A percentile compares a stretch with the other conserved stretches of the same genome.
Evolutionary conservation across 257 asterid species (phyloP).

Genomic region (Nicotiana undulata): DNA sequence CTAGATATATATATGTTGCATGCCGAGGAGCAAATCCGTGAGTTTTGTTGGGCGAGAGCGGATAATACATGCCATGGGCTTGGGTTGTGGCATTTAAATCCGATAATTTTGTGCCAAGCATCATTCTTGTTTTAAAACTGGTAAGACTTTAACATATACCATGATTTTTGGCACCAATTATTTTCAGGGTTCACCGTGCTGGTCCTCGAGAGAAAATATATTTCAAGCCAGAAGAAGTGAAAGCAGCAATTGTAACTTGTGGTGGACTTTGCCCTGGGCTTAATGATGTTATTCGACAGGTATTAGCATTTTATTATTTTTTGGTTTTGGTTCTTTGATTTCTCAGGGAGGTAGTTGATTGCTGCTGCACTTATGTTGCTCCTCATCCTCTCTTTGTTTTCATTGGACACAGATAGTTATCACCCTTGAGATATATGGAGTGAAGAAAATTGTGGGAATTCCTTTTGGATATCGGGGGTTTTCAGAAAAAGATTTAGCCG

Average conservation of each 20-base stretch:
- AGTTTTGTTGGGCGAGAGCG: too few relatives aligned
- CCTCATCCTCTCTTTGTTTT: conserved; percentile 5
- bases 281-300: conserved; percentile 90
- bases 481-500: conserved; percentile 52
- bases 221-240: conserved; percentile 81
- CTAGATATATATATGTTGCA: too few relatives aligned
- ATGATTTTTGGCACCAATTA: neutral
- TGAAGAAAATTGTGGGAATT: conserved; percentile 72
- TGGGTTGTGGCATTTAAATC: neutral
- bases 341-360: neutral
- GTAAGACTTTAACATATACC: neutral
- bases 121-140: neutral
- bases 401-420: conserved; percentile 61
- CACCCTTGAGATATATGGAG: conserved; percentile 90
- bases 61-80: too few relatives aligned
- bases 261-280: conserved; percentile 99
- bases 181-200: conserved; percentile 84
- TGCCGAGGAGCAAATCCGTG: too few relatives aligned
- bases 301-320: conserved; percentile 15
- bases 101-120: neutral
- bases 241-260: conserved; percentile 91
- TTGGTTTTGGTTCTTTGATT: neutral
- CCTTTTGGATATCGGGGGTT: conserved; percentile 97
- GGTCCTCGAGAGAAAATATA: conserved; percentile 86
- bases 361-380: neutral